Base-by-base conservation (phyloP, 1,284 basidiomycete species). In the Mycena sp. region DNA sequence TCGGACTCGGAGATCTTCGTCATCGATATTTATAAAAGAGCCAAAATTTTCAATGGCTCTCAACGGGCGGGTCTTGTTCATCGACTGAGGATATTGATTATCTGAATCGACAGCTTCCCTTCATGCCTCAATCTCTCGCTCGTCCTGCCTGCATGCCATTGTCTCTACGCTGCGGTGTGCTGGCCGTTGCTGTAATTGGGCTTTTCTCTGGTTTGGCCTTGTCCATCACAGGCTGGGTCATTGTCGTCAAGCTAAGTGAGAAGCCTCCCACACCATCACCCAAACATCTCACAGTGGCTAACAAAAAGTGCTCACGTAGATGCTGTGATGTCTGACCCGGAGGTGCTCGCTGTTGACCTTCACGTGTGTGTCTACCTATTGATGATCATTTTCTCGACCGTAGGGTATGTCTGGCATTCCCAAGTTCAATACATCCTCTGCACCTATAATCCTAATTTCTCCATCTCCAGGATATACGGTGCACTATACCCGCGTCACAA, bases 1-100 rank as follows among this genome's bases (percentile, higher is more conserved):
- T n/a, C n/a, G n/a, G n/a, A n/a, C n/a, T n/a, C n/a, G n/a, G n/a
- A n/a, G n/a, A n/a, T n/a, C n/a, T n/a, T n/a, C n/a, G n/a, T n/a
- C n/a, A n/a, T n/a, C n/a, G n/a, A n/a, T n/a, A n/a, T n/a, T n/a
- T n/a, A n/a, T n/a, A n/a, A n/a, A n/a, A n/a, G n/a, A n/a, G n/a
- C n/a, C n/a, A n/a, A n/a, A n/a, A n/a, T n/a, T n/a, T n/a, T n/a
- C n/a, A n/a, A n/a, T n/a, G n/a, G n/a, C n/a, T n/a, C n/a, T n/a
- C n/a, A 48, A 48, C 46, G 46, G 46, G 46, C 46, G 26, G 46
- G 29, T 32, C 46, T 48, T 48, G 46, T 48, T 48, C 46, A 48
- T 48, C 46, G 46, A 48, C 46, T n/a, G n/a, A 32, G 29, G 46
- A 32, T 48, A 48, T 48, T 48, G 46, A 48, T 48, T 48, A 48